Evolutionary conservation across 2,329 filamentous ascomycete species (phyloP).

Genomic region (Stylonectria norvegica): DNA sequence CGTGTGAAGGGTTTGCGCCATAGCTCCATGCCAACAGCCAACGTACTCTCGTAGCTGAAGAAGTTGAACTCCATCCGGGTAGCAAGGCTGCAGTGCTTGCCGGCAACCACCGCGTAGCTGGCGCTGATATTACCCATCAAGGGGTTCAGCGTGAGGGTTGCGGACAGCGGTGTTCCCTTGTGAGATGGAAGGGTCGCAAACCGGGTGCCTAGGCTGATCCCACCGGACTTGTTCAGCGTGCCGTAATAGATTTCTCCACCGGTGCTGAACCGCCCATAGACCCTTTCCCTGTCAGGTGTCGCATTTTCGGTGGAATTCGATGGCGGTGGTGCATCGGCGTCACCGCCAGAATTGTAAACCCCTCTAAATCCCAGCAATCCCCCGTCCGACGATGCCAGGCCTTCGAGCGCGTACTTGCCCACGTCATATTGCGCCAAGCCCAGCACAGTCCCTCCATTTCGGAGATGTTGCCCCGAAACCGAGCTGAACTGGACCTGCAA

Average conservation of each 20-base stretch:
- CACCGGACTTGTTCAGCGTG: constrained; percentile 87
- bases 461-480: constrained; percentile 68
- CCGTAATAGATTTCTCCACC: constrained; percentile 96
- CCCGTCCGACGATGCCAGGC: constrained; percentile 88
- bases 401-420: constrained; percentile 84
- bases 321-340: constrained; percentile 43
- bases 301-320: constrained; percentile 16
- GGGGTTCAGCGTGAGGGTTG: constrained; percentile 89
- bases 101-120: constrained; percentile 87
- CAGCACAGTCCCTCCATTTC: constrained; percentile 72
- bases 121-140: constrained; percentile 91
- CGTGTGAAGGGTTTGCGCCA: constrained; percentile 65
- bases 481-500: constrained; percentile 77
- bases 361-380: constrained; percentile 83
- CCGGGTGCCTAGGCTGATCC: constrained; percentile 80
- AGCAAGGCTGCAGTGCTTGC: constrained; percentile 76
- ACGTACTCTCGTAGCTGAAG: constrained; percentile 94
- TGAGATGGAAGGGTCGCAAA: constrained; percentile 83
- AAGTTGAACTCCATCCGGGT: constrained; percentile 96
- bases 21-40: constrained; percentile 87
- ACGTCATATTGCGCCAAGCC: constrained; percentile 76
- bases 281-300: constrained; percentile 51
- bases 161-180: constrained; percentile 84
- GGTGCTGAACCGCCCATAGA: constrained; percentile 80
- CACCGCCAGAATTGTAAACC: constrained; percentile 89